Percentiles rank a stretch among this genome's conserved stretches.
phyloP scores from a whole-genome alignment of 345 rosid species.

The Melaleuca alternifolia region DNA sequence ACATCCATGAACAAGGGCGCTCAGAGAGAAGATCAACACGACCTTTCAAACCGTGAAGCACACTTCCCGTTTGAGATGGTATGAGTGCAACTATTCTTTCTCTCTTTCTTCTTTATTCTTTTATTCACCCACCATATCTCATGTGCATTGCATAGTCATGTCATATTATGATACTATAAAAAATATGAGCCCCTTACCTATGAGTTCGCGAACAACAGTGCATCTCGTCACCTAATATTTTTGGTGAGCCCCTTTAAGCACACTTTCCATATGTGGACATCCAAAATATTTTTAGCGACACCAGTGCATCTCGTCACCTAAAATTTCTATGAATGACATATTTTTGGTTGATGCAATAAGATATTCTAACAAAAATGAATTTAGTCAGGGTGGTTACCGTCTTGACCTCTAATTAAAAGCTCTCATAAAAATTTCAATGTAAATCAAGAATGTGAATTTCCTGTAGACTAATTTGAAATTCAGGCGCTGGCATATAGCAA shows the following conservation, averaged over 20 bases:
- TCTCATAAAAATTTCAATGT: too few relatives aligned
- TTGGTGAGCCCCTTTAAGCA: too few relatives aligned
- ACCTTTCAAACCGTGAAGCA: background rate
- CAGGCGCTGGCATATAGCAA: accelerated
- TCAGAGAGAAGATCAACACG: background rate
- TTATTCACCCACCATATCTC: too few relatives aligned
- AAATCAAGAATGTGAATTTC: background rate
- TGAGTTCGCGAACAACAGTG: background rate
- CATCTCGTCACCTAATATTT: too few relatives aligned
- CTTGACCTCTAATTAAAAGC: too few relatives aligned
- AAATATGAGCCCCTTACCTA: background rate
- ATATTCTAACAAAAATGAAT: too few relatives aligned
- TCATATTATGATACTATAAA: background rate
- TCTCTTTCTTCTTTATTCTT: too few relatives aligned
- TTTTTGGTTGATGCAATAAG: too few relatives aligned
- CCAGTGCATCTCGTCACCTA: too few relatives aligned
- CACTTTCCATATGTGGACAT: background rate
- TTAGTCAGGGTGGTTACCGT: too few relatives aligned
- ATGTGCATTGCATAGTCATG: background rate
- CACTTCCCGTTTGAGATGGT: background rate
- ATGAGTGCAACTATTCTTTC: background rate
- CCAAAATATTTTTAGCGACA: too few relatives aligned
- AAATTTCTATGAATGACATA: too few relatives aligned
- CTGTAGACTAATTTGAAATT: background rate
- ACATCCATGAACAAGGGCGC: background rate